Evolutionary conservation across 208 protist genomes (phyloP), one percentile per base, ranked within the genome.

Genomic region (Wallacemonas sp.): DNA sequence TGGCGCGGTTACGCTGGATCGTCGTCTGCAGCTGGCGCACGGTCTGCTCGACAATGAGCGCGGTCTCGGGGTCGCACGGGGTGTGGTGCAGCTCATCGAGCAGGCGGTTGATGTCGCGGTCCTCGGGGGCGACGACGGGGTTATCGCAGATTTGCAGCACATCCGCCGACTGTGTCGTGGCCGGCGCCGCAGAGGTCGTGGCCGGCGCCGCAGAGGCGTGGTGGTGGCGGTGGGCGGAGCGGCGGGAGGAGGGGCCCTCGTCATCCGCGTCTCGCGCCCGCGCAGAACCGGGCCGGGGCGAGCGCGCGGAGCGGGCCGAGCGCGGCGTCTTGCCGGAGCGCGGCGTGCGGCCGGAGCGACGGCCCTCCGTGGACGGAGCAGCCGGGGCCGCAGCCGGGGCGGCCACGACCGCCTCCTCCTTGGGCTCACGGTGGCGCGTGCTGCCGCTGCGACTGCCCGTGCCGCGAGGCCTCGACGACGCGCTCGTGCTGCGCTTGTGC

Each of bases 11-110:
- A 26, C 65, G 67, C 49, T 72, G 41, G 26, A 81, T 63, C 36
- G 76, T 63, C 12, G 45, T 31, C 54, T 77, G 71, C 61, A 92
- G 57, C 7, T 61, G 57, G 38, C 73, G 64, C 31, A 88, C 66
- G 50, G 85, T 67, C 20, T 49, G n/a, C 61, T 68, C 66, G 25
- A 90, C 59, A 18, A 78, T 23, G 2, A 50, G 54, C 25, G 49
- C 57, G n/a, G 71, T 73, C 18, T 76, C 57, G 1, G 70, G 29
- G 31, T 84, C 79, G 45, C 71, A 71, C 20, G 70, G 67, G 0
- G 75, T 75, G 39, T 61, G 25, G 22, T 69, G 31, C 50, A 86
- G 46, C 25, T 79, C 74, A 2, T 59, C 32, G 12, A 81, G 38
- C 64, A 81, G 18, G 33, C 23, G 25, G 16, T 77, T 70, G 28